These are phyloP conservation scores for Dendryphion nanum DNA, from an alignment of 2,329 filamentous ascomycete genomes.

Conservation along the genomic window DNA sequence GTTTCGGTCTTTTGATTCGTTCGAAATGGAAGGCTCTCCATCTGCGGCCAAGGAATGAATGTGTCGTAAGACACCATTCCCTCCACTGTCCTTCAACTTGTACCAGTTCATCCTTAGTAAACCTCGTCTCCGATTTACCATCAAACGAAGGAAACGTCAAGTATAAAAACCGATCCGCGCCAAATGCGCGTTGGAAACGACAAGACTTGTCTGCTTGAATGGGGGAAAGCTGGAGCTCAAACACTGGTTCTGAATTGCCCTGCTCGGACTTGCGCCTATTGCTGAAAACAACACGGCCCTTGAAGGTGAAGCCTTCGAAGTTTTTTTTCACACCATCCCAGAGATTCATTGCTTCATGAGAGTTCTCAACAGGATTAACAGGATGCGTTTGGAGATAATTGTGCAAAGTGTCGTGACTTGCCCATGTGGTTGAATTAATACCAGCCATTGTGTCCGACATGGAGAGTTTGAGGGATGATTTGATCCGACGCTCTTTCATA, in stretches of 20 bases:
- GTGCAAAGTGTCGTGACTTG: too few species aligned
- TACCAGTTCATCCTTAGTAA: conserved; percentile 8
- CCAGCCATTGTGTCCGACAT: conserved; percentile 16
- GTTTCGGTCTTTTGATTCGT: conserved; percentile 35
- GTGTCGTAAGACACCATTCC: conserved; percentile 36
- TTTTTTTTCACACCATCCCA: conserved; percentile 23
- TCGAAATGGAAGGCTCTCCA: conserved; percentile 44
- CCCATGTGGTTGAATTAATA: too few species aligned
- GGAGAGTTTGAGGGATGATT: too few species aligned
- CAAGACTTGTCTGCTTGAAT: conserved; percentile 32
- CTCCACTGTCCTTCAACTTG: conserved; percentile 23
- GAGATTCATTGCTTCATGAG: conserved; percentile 14
- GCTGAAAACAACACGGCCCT: conserved; percentile 26
- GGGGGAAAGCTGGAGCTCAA: conserved; percentile 23
- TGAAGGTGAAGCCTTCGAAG: conserved; percentile 34
- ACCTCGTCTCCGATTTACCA: conserved; percentile 9
- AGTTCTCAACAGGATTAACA: not conserved
- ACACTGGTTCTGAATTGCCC: conserved; percentile 14
- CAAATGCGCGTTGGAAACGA: conserved; percentile 38
- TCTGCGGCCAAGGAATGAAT: conserved; percentile 40
- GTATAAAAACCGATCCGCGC: conserved; percentile 43
- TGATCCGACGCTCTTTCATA: too few species aligned
- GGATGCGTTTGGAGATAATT: too few species aligned
- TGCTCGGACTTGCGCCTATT: not conserved
- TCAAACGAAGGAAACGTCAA: conserved; percentile 34